Evolutionary conservation across 129 eudicot genomes (phyloP), one percentile per base, ranked within the genome.

Genomic region (Pittosporum tobira): DNA sequence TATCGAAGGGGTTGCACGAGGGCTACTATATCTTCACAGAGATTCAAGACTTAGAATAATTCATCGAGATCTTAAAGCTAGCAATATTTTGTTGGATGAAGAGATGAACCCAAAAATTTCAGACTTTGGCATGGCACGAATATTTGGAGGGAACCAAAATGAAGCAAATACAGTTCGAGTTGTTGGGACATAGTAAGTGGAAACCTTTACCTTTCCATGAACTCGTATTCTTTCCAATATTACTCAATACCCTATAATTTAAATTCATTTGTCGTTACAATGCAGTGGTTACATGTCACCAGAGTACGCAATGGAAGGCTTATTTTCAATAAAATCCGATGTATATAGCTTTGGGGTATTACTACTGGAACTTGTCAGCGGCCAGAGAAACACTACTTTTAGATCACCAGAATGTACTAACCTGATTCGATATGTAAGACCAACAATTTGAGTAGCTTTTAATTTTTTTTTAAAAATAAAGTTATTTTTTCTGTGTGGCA

Each of bases 71-170:
- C 13, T 56, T 3, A 56, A 56, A 56, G 61, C 61, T 31, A 56
- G 61, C 61, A 56, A 56, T 31, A 56, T 56, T 23, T 56, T 56
- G 28, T 20, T 56, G 28, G 61, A 56, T 2, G 44, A 9, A 18
- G 61, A 56, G 83, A 73, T 85, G 95, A 79, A 71, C 68, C 98
- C 98, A 1, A 90, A 90, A 69, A 90, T 90, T 65, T 87, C 98
- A 57, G 98, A 90, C 63, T 90, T 90, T 69, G 90, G 90, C 46
- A 72, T 79, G 82, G 90, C 90, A 15, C 75, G 84, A 58, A 80
- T 83, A 40, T 78, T 83, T 55, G 82, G 82, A 53, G 84, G 78
- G 40, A 79, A 83, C 57, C 82, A 83, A 66, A 82, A 76, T 20
- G 79, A 78, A 56, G 85, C 80, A 18, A 75, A 78, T 45, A 83